These are phyloP conservation scores for Pythium phragmiticola DNA, from an alignment of 352 stramenopile species.

Conservation along the genomic window DNA sequence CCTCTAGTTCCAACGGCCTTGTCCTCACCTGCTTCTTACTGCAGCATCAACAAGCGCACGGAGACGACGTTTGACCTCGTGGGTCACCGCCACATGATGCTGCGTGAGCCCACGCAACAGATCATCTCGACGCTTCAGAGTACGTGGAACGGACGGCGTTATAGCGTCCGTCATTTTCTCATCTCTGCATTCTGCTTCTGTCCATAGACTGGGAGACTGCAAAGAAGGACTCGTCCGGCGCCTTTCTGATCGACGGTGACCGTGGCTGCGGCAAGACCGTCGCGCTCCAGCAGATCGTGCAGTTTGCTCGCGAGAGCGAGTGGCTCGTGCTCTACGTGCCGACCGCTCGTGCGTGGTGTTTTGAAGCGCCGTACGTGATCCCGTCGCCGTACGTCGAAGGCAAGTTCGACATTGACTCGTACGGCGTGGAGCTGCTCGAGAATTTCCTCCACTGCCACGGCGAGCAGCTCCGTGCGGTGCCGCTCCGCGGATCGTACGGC, in stretches of 20 bases:
- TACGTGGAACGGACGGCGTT: conserved; percentile 16
- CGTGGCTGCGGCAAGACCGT: conserved; percentile 83
- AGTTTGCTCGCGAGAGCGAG: conserved; percentile 81
- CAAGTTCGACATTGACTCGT: conserved; percentile 88
- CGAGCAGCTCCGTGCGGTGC: conserved; percentile 62
- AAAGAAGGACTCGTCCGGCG: conserved; percentile 46
- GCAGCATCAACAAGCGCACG: conserved; percentile 63
- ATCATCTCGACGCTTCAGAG: conserved; percentile 75
- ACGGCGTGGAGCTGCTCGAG: conserved; percentile 74
- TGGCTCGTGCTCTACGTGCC: conserved; percentile 88
- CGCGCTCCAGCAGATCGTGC: conserved; percentile 85
- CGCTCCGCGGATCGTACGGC: conserved; percentile 66
- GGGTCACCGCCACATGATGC: conserved; percentile 82
- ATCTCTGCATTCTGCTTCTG: not conserved
- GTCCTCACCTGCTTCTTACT: not conserved
- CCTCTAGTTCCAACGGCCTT: not conserved
- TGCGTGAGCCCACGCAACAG: conserved; percentile 73
- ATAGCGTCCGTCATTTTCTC: not conserved
- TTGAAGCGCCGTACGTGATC: conserved; percentile 84
- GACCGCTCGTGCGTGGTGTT: conserved; percentile 70
- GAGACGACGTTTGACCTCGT: conserved; percentile 82
- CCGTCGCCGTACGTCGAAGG: conserved; percentile 69
- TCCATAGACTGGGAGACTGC: conserved; percentile 56
- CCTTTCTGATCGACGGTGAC: conserved; percentile 79
- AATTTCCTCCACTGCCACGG: conserved; percentile 78